Base-by-base conservation (phyloP, 148 eudicot species). In the Spergularia bocconei region DNA sequence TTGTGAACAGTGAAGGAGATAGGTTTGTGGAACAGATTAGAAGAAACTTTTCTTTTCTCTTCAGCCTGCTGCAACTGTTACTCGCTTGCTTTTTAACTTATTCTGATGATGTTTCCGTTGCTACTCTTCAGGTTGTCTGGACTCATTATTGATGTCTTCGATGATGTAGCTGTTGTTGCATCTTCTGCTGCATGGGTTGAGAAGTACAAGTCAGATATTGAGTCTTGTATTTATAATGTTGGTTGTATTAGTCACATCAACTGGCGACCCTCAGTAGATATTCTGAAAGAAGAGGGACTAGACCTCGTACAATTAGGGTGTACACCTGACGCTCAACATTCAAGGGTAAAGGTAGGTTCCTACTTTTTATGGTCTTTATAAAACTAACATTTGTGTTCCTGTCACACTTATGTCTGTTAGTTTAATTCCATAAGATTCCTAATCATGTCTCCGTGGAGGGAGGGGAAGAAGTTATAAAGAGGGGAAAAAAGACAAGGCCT, bases 121-220 rank as follows among this genome's bases (percentile, higher is more conserved):
- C 74, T 85, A 57, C 50, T 52, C 44, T 82, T 79, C 91, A 94
- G 98, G 88, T 86, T 94, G 86, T 94, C 98, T 68, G 98, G 98
- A 68, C 91, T 94, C 69, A 90, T 93, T 61, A 80, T 94, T 80
- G 98, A 94, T 86, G 80, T 94, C 51, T 94, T 91, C 82, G 97
- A 89, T 75, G 93, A 90, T 83, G 83, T 87, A 80, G 98, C 98
- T 76, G 98, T 94, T 70, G 81, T 94, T 73, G 98, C 98, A 38
- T 94, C 98, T 71, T 94, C 98, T 25, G 97, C 98, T 69, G 98
- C 98, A 71, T 94, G 98, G 97, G 96, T 91, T 80, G 93, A 94
- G 86, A 90, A 86, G 79, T 91, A 87, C 84, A 87, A 80, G 80
- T 77, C 85, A 56, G 82, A 88, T 54, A 94, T 93, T 78, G 84